phyloP scores from a whole-genome alignment of 768 basidiomycete genomes.

The Termitomyces sp. region DNA sequence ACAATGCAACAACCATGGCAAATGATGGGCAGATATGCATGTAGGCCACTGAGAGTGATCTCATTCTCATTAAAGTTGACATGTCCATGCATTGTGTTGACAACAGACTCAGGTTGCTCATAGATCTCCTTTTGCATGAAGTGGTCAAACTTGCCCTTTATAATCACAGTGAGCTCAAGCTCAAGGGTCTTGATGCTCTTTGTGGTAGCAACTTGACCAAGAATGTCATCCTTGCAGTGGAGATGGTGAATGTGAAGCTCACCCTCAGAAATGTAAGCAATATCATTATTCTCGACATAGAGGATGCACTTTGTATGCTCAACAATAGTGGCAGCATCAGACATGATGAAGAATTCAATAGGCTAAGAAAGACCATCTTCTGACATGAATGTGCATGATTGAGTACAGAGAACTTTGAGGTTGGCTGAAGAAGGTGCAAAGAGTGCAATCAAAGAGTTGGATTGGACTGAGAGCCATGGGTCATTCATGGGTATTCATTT shows the following conservation, averaged over 20 bases:
- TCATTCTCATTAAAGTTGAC: conserved; percentile 94
- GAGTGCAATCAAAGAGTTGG: conserved; percentile 50
- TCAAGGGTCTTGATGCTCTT: conserved; percentile 98
- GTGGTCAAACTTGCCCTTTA: conserved; percentile 99
- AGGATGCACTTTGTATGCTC: conserved; percentile 99
- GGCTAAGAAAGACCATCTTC: conserved; percentile 98
- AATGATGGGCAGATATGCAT: conserved; percentile 93
- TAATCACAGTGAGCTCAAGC: conserved; percentile 98
- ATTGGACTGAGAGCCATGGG: conserved; percentile 29
- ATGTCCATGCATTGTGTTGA: conserved; percentile 99
- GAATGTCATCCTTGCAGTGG: conserved; percentile 76
- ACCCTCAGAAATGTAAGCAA: conserved; percentile 95
- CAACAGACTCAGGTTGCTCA: conserved; percentile 98
- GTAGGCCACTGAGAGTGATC: conserved; percentile 93
- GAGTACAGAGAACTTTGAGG: conserved; percentile 85
- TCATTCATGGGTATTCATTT: conserved; percentile 3
- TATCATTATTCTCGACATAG: conserved; percentile 98
- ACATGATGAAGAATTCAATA: conserved; percentile 99
- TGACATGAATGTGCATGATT: conserved; percentile 97
- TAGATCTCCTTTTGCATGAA: conserved; percentile 99
- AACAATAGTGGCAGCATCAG: conserved; percentile 92
- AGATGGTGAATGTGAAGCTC: conserved; percentile 99
- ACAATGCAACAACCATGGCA: conserved; percentile 92
- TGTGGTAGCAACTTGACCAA: conserved; percentile 64
- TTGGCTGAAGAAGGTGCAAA: conserved; percentile 64